A percentile compares a stretch with the other conserved stretches of the same genome.
These are phyloP conservation scores for Neurospora sp. DNA, from an alignment of 495 filamentous ascomycete genomes.

Conservation along the genomic window DNA sequence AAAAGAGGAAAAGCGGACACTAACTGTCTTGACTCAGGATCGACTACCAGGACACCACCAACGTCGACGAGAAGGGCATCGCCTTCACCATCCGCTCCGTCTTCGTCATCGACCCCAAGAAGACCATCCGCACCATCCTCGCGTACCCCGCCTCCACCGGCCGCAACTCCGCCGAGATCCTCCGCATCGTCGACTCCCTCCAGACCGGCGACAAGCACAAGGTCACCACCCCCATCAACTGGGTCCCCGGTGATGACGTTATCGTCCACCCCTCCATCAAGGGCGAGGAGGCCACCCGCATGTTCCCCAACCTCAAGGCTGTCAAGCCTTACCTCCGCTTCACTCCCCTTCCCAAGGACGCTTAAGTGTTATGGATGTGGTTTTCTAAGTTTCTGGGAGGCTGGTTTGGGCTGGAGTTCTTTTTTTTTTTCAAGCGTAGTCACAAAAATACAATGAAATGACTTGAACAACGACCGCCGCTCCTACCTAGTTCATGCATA, in stretches of 20 bases:
- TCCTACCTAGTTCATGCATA: not conserved
- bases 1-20: not conserved
- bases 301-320: constrained; percentile 83
- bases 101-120: constrained; percentile 98
- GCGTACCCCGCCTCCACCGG: constrained; percentile 96
- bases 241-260: constrained; percentile 84
- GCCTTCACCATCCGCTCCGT: constrained; percentile 98
- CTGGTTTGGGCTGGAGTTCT: not conserved
- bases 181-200: constrained; percentile 90
- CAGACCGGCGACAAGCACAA: constrained; percentile 96
- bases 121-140: constrained; percentile 92
- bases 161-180: constrained; percentile 90
- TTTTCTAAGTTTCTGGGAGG: not conserved
- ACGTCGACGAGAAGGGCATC: constrained; percentile 91
- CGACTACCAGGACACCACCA: constrained; percentile 65
- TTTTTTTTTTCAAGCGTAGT: not conserved
- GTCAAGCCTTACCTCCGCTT: constrained; percentile 90
- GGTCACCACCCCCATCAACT: constrained; percentile 89
- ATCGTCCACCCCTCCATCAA: constrained; percentile 87
- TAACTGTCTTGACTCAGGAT: constrained; percentile 41
- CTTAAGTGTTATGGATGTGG: constrained; percentile 6
- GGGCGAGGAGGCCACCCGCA: constrained; percentile 75
- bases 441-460: not conserved
- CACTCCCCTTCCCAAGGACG: constrained; percentile 52
- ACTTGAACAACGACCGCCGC: not conserved